Conservation (phyloP, 1,284 basidiomycete genomes). For the Sphagnurus paluster region DNA sequence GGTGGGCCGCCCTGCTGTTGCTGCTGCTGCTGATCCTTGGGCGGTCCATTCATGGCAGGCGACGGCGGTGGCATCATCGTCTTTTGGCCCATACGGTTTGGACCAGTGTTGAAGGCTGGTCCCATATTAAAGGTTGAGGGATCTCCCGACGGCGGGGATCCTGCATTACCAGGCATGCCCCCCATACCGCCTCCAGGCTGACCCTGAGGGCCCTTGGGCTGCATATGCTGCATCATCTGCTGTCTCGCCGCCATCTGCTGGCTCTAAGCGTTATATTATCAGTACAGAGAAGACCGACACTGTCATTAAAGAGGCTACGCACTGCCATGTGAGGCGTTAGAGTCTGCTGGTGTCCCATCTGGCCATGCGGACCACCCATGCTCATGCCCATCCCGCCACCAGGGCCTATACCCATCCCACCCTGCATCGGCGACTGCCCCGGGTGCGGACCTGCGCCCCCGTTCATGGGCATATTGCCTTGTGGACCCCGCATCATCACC, state of each 20-base stretch:
- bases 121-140: conserved; percentile 25
- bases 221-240: conserved; percentile 18
- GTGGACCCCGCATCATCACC: conserved; percentile 16
- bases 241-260: conserved; percentile 20
- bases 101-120: conserved; percentile 29
- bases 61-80: conserved; percentile 44
- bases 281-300: not conserved
- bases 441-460: conserved; percentile 10
- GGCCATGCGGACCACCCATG: conserved; percentile 20
- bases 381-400: conserved; percentile 24
- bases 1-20: conserved; percentile 5
- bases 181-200: too few relatives aligned
- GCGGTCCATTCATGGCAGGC: conserved; percentile 39
- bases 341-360: conserved; percentile 27
- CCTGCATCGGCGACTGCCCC: conserved; percentile 14
- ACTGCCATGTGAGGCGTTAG: conserved; percentile 41
- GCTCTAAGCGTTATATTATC: conserved; percentile 5
- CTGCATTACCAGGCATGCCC: too few relatives aligned
- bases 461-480: conserved; percentile 17
- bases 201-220: too few relatives aligned
- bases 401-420: conserved; percentile 20
- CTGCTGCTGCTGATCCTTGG: conserved; percentile 40
- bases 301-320: conserved; percentile 4
- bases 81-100: conserved; percentile 19
- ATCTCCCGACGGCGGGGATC: conserved; percentile 38